A percentile compares a stretch with the other conserved stretches of the same genome.
Evolutionary conservation across 129 eudicot genomes (phyloP).

Genomic region (Tanacetum coccineum): DNA sequence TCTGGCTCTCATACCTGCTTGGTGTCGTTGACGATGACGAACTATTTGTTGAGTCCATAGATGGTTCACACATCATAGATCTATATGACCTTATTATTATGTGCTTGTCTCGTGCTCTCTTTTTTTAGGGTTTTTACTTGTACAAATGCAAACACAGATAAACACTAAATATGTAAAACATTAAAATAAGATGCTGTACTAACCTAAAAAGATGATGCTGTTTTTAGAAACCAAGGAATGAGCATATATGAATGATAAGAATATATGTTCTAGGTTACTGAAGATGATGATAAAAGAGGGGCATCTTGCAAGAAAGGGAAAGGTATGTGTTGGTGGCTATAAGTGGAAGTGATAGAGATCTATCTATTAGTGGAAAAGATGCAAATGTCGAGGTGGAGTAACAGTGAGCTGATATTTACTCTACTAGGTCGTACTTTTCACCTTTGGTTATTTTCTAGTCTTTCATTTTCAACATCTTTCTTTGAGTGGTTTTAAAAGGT

Average conservation of each 20-base stretch:
- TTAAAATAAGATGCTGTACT: not conserved
- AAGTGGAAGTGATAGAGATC: conserved; percentile 33
- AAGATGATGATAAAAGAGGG: conserved; percentile 15
- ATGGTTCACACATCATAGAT: conserved; percentile 33
- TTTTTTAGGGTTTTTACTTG: conserved; percentile 7
- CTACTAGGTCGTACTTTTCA: conserved; percentile 23
- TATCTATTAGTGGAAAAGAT: conserved; percentile 33
- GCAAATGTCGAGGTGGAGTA: conserved; percentile 27
- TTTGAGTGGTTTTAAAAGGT: not conserved
- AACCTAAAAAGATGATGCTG: conserved; percentile 16
- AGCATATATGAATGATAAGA: conserved; percentile 12
- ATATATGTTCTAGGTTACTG: conserved; percentile 16
- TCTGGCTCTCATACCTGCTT: conserved; percentile 41
- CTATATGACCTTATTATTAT: conserved; percentile 6
- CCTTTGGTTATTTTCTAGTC: conserved; percentile 3
- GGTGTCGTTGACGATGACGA: conserved; percentile 30
- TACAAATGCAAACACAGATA: conserved; percentile 1
- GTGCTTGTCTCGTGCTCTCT: too few relatives aligned
- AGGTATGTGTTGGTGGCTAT: conserved; percentile 29
- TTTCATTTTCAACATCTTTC: not conserved
- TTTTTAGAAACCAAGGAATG: not conserved
- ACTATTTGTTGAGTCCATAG: conserved; percentile 29
- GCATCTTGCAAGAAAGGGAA: conserved; percentile 43
- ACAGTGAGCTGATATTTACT: conserved; percentile 26
- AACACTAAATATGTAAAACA: not conserved